Evolutionary conservation across 208 protist genomes (phyloP), one percentile per base, ranked within the genome.

Genomic region (Trichomonas vaginalis): DNA sequence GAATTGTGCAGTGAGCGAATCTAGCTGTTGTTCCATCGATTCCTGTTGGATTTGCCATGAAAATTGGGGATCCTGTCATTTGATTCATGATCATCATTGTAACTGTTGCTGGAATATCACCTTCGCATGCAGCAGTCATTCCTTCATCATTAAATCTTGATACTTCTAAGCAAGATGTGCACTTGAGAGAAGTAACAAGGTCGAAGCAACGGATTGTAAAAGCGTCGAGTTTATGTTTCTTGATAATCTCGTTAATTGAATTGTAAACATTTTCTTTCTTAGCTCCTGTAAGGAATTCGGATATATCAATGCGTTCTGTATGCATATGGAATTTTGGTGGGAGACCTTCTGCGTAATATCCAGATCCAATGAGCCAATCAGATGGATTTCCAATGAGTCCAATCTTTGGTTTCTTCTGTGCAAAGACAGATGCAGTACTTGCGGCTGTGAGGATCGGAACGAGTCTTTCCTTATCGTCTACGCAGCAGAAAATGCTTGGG

Each of bases 11-110:
- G 23, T 90, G 82, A 10, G 82, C 82, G 23, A 90, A 90, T 9
- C 14, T 46, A 39, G 79, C 79, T 10, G 9, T 45, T 48, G 46
- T 9, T n/a, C 42, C 82, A n/a, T 48, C 82, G 37, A 90, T 45
- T 35, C 82, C 82, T 48, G 82, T 90, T 46, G 82, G n/a, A 48
- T 90, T 90, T 46, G 82, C 82, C 82, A 90, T 90, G 82, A 90
- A 90, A 9, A 90, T 37, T 90, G 82, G 82, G 3, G 82, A 90
- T n/a, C n/a, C 6, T 46, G 82, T 37, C 3, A 90, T 46, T 48
- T 27, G 42, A 3, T 48, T 46, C 10, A 90, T 46, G 23, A 90
- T 90, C 3, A 90, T 90, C 82, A 90, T 90, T 90, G 82, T 48
- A n/a, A 48, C 42, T 23, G 82, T 12, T 45, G 82, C 4, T 35